Evolutionary conservation across 2,329 filamentous ascomycete genomes (phyloP).

Genomic region (Epichloe brachyelytri): DNA sequence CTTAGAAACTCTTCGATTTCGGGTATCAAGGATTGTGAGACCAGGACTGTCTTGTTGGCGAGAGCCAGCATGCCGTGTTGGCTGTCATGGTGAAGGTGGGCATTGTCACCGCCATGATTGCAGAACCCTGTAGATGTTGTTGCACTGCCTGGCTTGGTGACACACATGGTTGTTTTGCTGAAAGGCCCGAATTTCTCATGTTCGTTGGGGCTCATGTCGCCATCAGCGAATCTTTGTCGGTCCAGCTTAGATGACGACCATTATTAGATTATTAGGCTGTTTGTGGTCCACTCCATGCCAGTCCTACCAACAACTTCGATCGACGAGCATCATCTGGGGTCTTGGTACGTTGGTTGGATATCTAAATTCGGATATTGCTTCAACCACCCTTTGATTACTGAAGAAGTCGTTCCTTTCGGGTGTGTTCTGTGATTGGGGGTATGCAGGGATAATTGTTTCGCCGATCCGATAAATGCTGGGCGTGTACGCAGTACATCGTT

Average conservation of each 20-base stretch:
- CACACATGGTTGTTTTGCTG: neutral
- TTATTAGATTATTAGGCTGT: too few species aligned
- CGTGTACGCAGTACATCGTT: neutral
- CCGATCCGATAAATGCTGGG: neutral
- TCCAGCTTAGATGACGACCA: neutral
- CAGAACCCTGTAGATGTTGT: neutral
- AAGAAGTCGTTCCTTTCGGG: neutral
- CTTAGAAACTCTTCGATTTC: conserved; percentile 10
- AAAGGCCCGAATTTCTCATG: neutral
- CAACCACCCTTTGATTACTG: neutral
- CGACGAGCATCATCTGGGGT: neutral
- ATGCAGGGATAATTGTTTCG: neutral
- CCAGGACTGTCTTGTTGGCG: conserved; percentile 4
- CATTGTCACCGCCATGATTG: neutral
- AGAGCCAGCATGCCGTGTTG: conserved; percentile 5
- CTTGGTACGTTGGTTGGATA: neutral
- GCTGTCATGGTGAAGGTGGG: neutral
- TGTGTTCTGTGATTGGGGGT: neutral
- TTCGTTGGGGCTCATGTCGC: neutral
- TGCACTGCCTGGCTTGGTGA: neutral
- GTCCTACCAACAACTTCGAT: neutral
- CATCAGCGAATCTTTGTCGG: neutral
- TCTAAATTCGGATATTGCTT: neutral
- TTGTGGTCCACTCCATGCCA: neutral
- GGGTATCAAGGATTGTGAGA: conserved; percentile 6